Conservation (phyloP, 164 flowering plant genomes). For the Protea cynaroides region DNA sequence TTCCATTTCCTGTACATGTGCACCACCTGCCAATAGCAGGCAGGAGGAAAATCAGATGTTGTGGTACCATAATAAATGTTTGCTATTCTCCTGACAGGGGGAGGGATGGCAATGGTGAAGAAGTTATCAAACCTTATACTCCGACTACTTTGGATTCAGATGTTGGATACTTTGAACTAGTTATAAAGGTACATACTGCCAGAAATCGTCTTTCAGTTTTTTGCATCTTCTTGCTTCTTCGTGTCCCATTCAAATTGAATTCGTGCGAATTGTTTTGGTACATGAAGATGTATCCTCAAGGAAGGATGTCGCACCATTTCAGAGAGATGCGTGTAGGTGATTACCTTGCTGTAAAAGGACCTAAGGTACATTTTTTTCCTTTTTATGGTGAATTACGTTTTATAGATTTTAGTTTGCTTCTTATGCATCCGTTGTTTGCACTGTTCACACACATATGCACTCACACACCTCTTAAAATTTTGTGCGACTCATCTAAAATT, state of each 20-base stretch:
- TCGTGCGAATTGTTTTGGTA: conserved; percentile 2
- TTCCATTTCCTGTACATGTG: not conserved
- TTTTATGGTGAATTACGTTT: not conserved
- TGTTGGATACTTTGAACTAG: conserved; percentile 89
- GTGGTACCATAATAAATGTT: not conserved
- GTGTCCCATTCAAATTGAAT: not conserved
- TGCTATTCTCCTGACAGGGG: conserved; percentile 48
- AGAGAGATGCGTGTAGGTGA: conserved; percentile 96
- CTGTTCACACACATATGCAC: too few relatives aligned
- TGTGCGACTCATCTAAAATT: too few relatives aligned
- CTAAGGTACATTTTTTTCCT: conserved; percentile 54
- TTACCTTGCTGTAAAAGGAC: conserved; percentile 86
- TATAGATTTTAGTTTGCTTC: not conserved
- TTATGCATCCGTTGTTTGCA: too few relatives aligned
- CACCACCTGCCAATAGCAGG: not conserved
- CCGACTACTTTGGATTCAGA: conserved; percentile 96
- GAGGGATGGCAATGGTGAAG: conserved; percentile 84
- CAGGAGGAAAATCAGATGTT: not conserved
- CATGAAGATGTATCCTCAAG: conserved; percentile 95
- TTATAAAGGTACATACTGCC: conserved; percentile 62
- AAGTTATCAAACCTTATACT: conserved; percentile 90
- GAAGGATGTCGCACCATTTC: conserved; percentile 99
- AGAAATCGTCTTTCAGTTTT: not conserved
- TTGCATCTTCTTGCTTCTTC: not conserved
- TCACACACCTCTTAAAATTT: too few relatives aligned